These are phyloP conservation scores for Tripterygium wilfordii DNA, from an alignment of 177 flowering plant species.

Conservation along the genomic window DNA sequence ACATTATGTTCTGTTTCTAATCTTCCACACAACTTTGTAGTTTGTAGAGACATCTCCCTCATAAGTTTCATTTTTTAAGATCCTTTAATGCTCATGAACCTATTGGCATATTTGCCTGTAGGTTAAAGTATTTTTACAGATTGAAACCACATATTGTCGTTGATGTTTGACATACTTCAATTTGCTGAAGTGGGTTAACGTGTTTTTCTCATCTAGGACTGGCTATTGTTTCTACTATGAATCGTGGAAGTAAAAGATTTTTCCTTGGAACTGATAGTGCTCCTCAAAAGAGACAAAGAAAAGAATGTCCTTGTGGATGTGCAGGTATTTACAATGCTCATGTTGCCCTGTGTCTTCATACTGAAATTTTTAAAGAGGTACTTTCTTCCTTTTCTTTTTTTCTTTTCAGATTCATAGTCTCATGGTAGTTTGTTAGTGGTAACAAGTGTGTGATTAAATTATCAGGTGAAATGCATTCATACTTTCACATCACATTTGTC, in stretches of 20 bases:
- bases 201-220: slow-evolving; percentile 47
- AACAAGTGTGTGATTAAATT: too few species aligned
- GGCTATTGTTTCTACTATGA: slow-evolving; percentile 87
- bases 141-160: too few species aligned
- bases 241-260: slow-evolving; percentile 77
- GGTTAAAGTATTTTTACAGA: too few species aligned
- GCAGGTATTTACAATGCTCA: slow-evolving; percentile 94
- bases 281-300: slow-evolving; percentile 78
- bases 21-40: neutral
- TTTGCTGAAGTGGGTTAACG: too few species aligned
- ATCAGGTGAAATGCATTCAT: too few species aligned
- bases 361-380: slow-evolving; percentile 96
- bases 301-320: slow-evolving; percentile 90
- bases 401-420: neutral
- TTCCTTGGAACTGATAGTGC: slow-evolving; percentile 99
- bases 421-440: too few species aligned
- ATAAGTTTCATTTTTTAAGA: too few species aligned
- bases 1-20: slow-evolving; percentile 45
- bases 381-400: slow-evolving; percentile 1
- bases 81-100: too few species aligned
- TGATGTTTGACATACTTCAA: neutral
- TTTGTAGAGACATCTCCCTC: neutral
- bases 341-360: slow-evolving; percentile 76
- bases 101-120: too few species aligned
- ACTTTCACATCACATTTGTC: too few species aligned